phyloP scores from a whole-genome alignment of 2,329 filamentous ascomycete species.

The Penicillium sp. region DNA sequence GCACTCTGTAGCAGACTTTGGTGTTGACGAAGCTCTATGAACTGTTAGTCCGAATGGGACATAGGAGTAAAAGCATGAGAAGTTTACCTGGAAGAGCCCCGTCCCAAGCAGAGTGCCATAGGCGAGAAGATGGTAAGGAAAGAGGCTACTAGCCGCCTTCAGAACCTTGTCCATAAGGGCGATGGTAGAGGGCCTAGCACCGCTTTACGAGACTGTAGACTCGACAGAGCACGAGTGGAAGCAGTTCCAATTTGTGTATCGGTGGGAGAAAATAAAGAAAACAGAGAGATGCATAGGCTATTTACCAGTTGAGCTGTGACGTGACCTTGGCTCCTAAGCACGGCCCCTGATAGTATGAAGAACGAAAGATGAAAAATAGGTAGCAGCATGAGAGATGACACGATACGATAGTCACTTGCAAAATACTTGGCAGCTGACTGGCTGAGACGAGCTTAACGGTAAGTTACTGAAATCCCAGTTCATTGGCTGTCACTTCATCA shows the following conservation, averaged over 20 bases:
- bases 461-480: background rate
- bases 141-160: constrained; percentile 16
- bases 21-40: constrained; percentile 43
- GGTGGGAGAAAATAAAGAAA: no score
- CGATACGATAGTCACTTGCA: no score
- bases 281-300: no score
- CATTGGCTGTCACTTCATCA: background rate
- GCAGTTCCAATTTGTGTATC: no score
- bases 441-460: background rate
- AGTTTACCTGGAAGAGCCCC: constrained; percentile 37
- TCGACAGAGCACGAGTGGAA: no score
- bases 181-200: background rate
- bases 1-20: constrained; percentile 39
- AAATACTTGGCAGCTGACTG: constrained; percentile 1
- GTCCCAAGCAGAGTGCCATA: constrained; percentile 45
- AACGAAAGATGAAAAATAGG: background rate
- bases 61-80: no score
- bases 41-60: background rate
- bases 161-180: constrained; percentile 16
- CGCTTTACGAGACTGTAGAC: no score
- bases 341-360: background rate
- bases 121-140: constrained; percentile 40
- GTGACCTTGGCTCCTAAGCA: no score
- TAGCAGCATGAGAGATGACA: no score
- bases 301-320: no score